Percentiles rank a stretch among this genome's conserved stretches.
phyloP scores from a whole-genome alignment of 169 alveolate species.

The Toxoplasma gondii region DNA sequence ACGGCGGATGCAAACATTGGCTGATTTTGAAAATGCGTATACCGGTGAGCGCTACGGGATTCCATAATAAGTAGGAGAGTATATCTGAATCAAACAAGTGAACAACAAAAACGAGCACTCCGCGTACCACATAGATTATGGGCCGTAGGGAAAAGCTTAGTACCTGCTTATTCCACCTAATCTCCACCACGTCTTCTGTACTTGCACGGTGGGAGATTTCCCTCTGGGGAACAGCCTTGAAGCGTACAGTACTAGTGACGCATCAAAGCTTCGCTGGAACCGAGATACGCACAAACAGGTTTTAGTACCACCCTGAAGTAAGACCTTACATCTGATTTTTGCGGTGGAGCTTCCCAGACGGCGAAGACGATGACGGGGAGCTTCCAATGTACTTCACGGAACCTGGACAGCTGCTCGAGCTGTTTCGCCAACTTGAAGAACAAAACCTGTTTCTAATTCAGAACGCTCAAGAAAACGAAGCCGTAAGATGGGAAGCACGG shows the following conservation, averaged over 20 bases:
- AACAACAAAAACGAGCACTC: too few species aligned
- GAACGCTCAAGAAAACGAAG: conserved; percentile 72
- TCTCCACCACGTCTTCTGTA: too few species aligned
- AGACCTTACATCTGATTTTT: background rate
- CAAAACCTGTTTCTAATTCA: conserved; percentile 76
- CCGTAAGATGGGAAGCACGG: conserved; percentile 6
- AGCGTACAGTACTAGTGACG: too few species aligned
- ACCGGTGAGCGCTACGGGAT: conserved; percentile 14
- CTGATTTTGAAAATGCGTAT: conserved; percentile 46
- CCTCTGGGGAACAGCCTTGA: too few species aligned
- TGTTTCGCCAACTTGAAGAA: conserved; percentile 75
- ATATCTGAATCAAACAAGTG: background rate
- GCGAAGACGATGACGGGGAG: conserved; percentile 13
- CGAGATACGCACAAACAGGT: too few species aligned
- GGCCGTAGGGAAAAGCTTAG: too few species aligned
- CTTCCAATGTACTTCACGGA: conserved; percentile 72
- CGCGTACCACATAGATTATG: too few species aligned
- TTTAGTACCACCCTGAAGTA: background rate
- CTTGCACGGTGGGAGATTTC: too few species aligned
- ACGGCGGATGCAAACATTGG: conserved; percentile 43
- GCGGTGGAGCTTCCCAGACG: background rate
- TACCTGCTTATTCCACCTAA: too few species aligned
- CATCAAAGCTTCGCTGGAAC: too few species aligned
- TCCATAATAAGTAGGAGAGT: background rate
- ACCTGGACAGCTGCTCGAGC: conserved; percentile 77